Evolutionary conservation across 257 asterid genomes (phyloP).

Genomic region (Ilex aquifolium): DNA sequence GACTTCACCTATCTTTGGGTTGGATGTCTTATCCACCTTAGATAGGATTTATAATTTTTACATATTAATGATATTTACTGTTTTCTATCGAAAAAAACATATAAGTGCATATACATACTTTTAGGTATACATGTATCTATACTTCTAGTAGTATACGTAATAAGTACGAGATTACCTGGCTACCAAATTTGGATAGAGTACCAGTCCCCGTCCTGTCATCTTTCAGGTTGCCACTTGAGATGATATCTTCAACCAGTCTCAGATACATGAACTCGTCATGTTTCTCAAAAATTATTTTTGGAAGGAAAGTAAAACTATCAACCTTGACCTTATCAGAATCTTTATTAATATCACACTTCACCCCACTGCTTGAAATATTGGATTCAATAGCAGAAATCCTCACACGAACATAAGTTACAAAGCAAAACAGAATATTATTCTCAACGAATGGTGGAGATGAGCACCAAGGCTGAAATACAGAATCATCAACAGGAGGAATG

Average conservation of each 20-base stretch:
- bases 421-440: slow-evolving; percentile 48
- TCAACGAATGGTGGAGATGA: slow-evolving; percentile 63
- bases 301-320: slow-evolving; percentile 56
- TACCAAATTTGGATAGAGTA: slow-evolving; percentile 85
- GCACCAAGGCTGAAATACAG: slow-evolving; percentile 82
- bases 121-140: slow-evolving; percentile 3
- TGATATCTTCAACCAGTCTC: slow-evolving; percentile 76
- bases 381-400: slow-evolving; percentile 19
- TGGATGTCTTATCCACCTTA: too few relatives aligned
- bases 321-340: slow-evolving; percentile 33
- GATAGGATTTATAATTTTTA: too few relatives aligned
- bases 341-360: slow-evolving; percentile 16
- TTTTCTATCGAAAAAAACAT: too few relatives aligned
- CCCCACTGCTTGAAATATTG: slow-evolving; percentile 10
- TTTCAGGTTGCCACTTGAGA: slow-evolving; percentile 60
- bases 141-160: background rate
- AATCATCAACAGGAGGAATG: slow-evolving; percentile 67
- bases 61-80: too few relatives aligned
- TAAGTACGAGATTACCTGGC: slow-evolving; percentile 57
- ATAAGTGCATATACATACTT: too few relatives aligned
- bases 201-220: slow-evolving; percentile 96
- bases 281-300: slow-evolving; percentile 65
- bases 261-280: slow-evolving; percentile 84
- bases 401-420: slow-evolving; percentile 68
- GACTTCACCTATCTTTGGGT: too few relatives aligned